Conservation (phyloP, 768 basidiomycete genomes). For the Boletus subcaerulescens region DNA sequence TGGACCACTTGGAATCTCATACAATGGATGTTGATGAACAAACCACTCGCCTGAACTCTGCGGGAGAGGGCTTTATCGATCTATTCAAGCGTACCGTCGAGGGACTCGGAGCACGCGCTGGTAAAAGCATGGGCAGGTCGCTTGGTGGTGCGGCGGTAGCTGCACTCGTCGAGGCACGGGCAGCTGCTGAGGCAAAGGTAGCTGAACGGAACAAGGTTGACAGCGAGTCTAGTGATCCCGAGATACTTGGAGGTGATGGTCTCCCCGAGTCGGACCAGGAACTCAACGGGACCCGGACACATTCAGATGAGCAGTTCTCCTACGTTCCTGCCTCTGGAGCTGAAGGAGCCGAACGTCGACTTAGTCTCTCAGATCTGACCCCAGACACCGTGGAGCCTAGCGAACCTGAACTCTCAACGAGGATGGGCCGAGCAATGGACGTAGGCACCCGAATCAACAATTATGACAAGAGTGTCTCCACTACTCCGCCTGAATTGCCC, state of each 20-base stretch:
- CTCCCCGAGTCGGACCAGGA: conserved; percentile 9
- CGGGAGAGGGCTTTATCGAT: conserved; percentile 52
- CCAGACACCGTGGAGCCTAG: conserved; percentile 31
- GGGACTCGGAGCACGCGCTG: conserved; percentile 55
- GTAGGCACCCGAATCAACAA: background rate
- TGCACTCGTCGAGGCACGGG: conserved; percentile 65
- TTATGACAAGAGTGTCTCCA: conserved; percentile 42
- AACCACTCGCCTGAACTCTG: conserved; percentile 6
- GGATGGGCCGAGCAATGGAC: conserved; percentile 15
- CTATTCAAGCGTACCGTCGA: conserved; percentile 71
- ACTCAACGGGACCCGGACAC: background rate
- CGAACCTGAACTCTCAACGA: conserved; percentile 18
- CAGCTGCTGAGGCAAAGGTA: conserved; percentile 64
- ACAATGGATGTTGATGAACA: conserved; percentile 21
- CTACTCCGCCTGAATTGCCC: conserved; percentile 59
- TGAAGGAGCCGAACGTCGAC: conserved; percentile 31
- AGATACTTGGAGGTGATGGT: conserved; percentile 25
- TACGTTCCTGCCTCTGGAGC: background rate
- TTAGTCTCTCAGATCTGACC: conserved; percentile 64
- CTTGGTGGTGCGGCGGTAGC: conserved; percentile 49
- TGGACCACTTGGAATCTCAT: conserved; percentile 21
- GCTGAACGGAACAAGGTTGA: conserved; percentile 59
- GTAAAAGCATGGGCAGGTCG: conserved; percentile 61
- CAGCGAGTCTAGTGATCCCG: conserved; percentile 22
- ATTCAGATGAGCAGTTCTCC: background rate